Percentiles rank a stretch among this genome's conserved stretches.
Conservation (phyloP, 345 rosid species). For the Eucalyptus viminalis region DNA sequence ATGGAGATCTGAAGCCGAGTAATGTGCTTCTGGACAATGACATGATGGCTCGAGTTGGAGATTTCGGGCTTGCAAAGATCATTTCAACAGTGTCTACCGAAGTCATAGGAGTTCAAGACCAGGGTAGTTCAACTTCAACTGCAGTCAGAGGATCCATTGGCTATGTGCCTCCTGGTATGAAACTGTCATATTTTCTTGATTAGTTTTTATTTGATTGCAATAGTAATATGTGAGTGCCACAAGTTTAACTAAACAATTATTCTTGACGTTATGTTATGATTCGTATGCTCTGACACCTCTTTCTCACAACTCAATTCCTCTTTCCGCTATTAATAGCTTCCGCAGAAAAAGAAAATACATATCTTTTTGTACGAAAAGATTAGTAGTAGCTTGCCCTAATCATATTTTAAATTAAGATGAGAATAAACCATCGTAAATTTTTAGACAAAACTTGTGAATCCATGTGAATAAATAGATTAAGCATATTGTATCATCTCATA, state of each 20-base stretch:
- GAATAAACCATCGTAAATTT: too few species aligned
- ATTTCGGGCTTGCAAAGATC: neutral
- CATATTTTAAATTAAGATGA: too few species aligned
- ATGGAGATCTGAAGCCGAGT: neutral
- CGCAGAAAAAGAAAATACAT: rapidly evolving
- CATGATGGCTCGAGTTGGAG: neutral
- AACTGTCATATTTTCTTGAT: neutral
- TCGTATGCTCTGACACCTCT: neutral
- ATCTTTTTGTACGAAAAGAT: too few species aligned
- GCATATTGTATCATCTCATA: too few species aligned
- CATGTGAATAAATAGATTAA: too few species aligned
- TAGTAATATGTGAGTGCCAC: neutral
- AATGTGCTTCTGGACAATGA: neutral
- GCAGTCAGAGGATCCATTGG: neutral
- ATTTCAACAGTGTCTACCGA: rapidly evolving
- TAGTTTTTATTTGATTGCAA: neutral
- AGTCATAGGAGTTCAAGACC: neutral
- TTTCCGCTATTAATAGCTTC: too few species aligned
- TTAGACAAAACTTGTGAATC: too few species aligned
- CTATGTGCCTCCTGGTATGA: neutral
- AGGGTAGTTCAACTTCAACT: neutral
- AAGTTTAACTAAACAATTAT: neutral
- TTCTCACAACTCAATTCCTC: too few species aligned
- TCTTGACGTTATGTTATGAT: neutral
- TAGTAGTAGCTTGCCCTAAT: too few species aligned